phyloP scores from a whole-genome alignment of 129 eudicot genomes.

The Dittrichia graveolens region DNA sequence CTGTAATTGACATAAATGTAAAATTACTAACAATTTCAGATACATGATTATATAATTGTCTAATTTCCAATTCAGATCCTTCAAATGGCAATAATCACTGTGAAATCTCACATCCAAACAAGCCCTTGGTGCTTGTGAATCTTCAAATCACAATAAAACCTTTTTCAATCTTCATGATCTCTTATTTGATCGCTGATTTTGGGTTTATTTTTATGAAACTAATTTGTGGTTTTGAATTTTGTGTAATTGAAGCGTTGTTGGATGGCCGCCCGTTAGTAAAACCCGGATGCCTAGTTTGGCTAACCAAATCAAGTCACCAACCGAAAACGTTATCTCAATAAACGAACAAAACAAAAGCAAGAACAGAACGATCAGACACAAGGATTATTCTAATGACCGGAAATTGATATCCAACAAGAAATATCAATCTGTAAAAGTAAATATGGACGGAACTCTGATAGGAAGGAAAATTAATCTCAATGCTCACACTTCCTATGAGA shows the following conservation, averaged over 20 bases:
- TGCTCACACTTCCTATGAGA: slow-evolving; percentile 79
- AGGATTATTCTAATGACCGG: slow-evolving; percentile 41
- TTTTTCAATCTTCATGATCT: neutral
- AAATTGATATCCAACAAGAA: slow-evolving; percentile 37
- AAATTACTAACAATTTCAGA: neutral
- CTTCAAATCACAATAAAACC: slow-evolving; percentile 4
- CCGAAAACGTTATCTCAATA: slow-evolving; percentile 52
- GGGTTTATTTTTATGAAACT: neutral
- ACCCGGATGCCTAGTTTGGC: slow-evolving; percentile 82
- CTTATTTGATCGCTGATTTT: neutral
- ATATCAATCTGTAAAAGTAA: slow-evolving; percentile 78
- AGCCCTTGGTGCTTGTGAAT: neutral
- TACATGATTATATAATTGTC: neutral
- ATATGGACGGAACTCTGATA: slow-evolving; percentile 87
- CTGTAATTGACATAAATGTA: no score
- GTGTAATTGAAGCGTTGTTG: slow-evolving; percentile 54
- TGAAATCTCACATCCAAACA: neutral
- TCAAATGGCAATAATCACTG: neutral
- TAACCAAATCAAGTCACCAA: slow-evolving; percentile 61
- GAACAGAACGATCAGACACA: slow-evolving; percentile 33
- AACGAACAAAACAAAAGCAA: slow-evolving; percentile 50
- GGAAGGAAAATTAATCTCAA: slow-evolving; percentile 92
- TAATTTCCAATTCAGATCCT: neutral
- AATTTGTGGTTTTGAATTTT: slow-evolving; percentile 1
- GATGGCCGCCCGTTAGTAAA: slow-evolving; percentile 95